Base-by-base conservation (phyloP, 2,329 filamentous ascomycete species). In the Talaromyces sp. region DNA sequence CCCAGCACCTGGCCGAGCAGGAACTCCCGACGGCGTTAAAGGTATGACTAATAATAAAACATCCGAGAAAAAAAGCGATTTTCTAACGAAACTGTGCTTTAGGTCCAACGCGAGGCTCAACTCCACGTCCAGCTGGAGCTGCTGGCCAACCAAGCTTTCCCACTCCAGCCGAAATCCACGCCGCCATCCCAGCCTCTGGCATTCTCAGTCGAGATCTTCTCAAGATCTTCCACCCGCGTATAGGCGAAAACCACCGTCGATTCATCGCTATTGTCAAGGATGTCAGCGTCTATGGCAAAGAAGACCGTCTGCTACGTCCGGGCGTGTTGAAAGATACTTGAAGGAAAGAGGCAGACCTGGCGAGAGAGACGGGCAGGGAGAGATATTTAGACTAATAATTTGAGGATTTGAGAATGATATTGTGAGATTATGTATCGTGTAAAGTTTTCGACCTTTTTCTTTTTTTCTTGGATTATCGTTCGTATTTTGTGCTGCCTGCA, bases 261-360 rank as follows among this genome's bases (percentile, higher is more conserved):
- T 79, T 79, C 61, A 79, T 79, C 59, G 73, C 71, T 13, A 78
- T 79, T 57, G 77, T 79, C 51, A 78, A 78, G 64, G 74, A 77
- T 44, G 75, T 78, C 19, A 71, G 76, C 58, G 71, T 77, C 28
- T 79, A 77, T 61, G 74, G 73, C 4, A 78, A 78, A 61, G 73
- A 75, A 57, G 76, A 79, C 61, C 71, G 73, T 59, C 64, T 78
- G 60, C 63, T 79, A 57, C 71, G 76, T 17, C 77, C 77, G 25
- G 76, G 74, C 32, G 65, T 68, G 19, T 67, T 75, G 67, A 77
- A 70, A 59, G 71, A 71, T 36, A 68, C 53, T 28, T 66, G 44
- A 59, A 33, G 8, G 44, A 47, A 19, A 47, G 19, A 44, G 39
- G 8, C 4, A n/a, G 19, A 4, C 4, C 25, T 22, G 19, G 44